Percentiles rank a stretch among this genome's conserved stretches.
phyloP scores from a whole-genome alignment of 1,284 basidiomycete species.

The Vanrija pseudolonga region DNA sequence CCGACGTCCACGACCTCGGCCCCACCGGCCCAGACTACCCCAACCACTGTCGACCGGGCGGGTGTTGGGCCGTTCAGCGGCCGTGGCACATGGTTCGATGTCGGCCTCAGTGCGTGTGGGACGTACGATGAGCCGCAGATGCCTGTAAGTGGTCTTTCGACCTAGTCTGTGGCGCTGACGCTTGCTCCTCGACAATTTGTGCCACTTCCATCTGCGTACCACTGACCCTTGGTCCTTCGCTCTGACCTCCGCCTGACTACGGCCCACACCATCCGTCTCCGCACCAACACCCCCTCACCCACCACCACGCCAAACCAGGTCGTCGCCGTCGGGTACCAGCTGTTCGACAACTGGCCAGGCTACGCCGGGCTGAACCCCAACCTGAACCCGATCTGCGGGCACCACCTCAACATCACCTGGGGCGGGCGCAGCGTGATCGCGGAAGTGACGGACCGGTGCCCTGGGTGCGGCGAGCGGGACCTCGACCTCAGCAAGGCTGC shows the following conservation, averaged over 20 bases:
- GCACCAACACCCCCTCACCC: not conserved
- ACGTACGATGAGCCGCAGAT: slow-evolving; percentile 20
- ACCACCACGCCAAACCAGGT: slow-evolving; percentile 21
- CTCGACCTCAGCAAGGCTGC: slow-evolving; percentile 52
- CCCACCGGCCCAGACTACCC: slow-evolving; percentile 3
- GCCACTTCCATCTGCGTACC: not conserved
- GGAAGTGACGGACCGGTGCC: slow-evolving; percentile 52
- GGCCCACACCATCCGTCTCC: no score
- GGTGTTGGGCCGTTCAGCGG: slow-evolving; percentile 44
- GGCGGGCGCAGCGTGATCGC: slow-evolving; percentile 48
- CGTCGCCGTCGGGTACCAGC: slow-evolving; percentile 48
- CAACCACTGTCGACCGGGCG: slow-evolving; percentile 27
- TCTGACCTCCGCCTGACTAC: not conserved
- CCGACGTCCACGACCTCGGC: not conserved
- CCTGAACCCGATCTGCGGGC: slow-evolving; percentile 54
- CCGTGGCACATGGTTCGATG: slow-evolving; percentile 41
- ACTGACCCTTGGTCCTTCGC: not conserved
- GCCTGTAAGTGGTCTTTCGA: slow-evolving; percentile 6
- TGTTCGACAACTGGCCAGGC: slow-evolving; percentile 52
- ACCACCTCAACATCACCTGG: slow-evolving; percentile 47
- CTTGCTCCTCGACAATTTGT: slow-evolving; percentile 3
- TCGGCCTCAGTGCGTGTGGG: slow-evolving; percentile 40
- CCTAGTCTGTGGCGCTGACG: not conserved
- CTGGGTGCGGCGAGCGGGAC: slow-evolving; percentile 47
- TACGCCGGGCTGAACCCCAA: slow-evolving; percentile 50